phyloP scores from a whole-genome alignment of 2,329 filamentous ascomycete genomes.

The Sporothrix brasiliensis region DNA sequence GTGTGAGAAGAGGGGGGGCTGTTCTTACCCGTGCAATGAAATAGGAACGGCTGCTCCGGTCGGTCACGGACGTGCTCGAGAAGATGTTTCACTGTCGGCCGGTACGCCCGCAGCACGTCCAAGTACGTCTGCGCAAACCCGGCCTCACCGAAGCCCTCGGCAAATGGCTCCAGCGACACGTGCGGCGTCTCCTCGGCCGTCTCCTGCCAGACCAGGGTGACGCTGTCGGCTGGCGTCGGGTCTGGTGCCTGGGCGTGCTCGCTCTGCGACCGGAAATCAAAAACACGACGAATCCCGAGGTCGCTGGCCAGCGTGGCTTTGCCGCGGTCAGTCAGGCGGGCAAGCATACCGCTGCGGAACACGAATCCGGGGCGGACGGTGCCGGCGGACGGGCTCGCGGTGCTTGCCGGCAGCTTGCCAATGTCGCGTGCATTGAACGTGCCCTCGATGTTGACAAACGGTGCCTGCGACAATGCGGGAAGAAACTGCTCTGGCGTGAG shows the following conservation, averaged over 20 bases:
- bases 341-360: conserved; percentile 54
- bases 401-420: conserved; percentile 46
- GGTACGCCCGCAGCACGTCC: conserved; percentile 50
- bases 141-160: conserved; percentile 49
- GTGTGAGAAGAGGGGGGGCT: not conserved
- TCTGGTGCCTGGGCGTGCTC: conserved; percentile 52
- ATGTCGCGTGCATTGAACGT: conserved; percentile 58
- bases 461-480: conserved; percentile 47
- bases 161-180: conserved; percentile 49
- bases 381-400: not conserved
- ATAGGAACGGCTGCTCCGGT: conserved; percentile 51
- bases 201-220: conserved; percentile 49
- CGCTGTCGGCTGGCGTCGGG: conserved; percentile 50
- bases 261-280: conserved; percentile 54
- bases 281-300: conserved; percentile 50
- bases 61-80: conserved; percentile 54
- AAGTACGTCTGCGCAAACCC: conserved; percentile 54
- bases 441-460: conserved; percentile 52
- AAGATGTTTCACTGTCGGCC: conserved; percentile 48
- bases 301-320: conserved; percentile 45
- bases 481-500: conserved; percentile 46
- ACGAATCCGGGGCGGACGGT: conserved; percentile 49
- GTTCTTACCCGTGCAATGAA: conserved; percentile 57
- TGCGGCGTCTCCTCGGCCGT: conserved; percentile 45
- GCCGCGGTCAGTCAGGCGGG: conserved; percentile 43